Evolutionary conservation across 352 stramenopile species (phyloP), one percentile per base, ranked within the genome.

Genomic region (Globisporangium irregulare): DNA sequence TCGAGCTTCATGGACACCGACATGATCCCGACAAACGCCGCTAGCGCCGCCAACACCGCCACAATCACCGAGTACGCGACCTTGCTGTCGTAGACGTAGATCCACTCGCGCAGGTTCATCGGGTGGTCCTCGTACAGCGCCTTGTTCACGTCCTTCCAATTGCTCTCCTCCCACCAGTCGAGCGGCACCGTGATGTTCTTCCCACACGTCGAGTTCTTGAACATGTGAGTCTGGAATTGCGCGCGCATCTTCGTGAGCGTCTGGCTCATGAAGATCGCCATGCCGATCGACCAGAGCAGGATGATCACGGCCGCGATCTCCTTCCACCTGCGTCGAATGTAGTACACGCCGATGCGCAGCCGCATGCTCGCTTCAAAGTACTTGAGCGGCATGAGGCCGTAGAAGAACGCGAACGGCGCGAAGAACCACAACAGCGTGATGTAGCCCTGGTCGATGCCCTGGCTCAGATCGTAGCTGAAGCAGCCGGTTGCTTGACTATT

Each of bases 1-100:
- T 93, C 84, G 27, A 94, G 72, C 66, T 92, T 92, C 70, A 94
- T 75, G 1, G 84, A 78, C 9, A 92, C 75, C n/a, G 80, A 78
- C 7, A 94, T 72, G 58, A 94, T 90, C 22, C 86, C 78, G 34
- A 82, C 70, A 58, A 90, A 79, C 0, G 87, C 77, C 0, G 78
- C 76, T 3, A 91, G 56, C 20, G 89, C 71, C 3, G 85, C 83
- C n/a, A 93, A 61, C 3, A 91, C 72, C 0, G 74, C 82, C 66
- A 91, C 89, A 34, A 90, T 75, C 41, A 93, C 67, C 24, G 79
- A 91, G 59, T 87, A 86, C 10, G 76, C 73, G 43, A 86, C 69
- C 46, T 86, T 87, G 60, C 77, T 84, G 62, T 91, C 79, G 65
- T 90, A 91, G 9, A 93, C 64, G 24, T 88, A 64, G 25, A 91